phyloP scores from a whole-genome alignment of 2,329 filamentous ascomycete genomes.

The Sclerotiophoma versabilis region DNA sequence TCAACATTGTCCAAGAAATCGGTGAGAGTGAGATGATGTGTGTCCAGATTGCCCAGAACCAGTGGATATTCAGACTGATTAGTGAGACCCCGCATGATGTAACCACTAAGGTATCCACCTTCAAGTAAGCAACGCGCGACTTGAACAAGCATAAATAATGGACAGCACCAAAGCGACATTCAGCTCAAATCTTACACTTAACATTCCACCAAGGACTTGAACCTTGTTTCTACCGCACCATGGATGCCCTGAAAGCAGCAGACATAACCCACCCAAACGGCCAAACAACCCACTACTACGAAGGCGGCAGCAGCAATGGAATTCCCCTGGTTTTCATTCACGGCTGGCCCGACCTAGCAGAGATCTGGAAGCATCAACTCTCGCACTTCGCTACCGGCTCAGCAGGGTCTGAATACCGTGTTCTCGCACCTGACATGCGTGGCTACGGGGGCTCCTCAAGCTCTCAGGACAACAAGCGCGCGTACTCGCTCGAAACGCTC shows the following conservation, averaged over 20 bases:
- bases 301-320: constrained; percentile 29
- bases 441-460: constrained; percentile 41
- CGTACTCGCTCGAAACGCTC: constrained; percentile 42
- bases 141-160: background rate
- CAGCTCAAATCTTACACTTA: background rate
- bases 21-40: background rate
- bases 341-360: constrained; percentile 48
- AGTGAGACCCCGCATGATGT: constrained; percentile 13
- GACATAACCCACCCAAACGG: constrained; percentile 31
- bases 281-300: constrained; percentile 34
- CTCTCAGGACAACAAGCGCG: constrained; percentile 30
- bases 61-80: background rate
- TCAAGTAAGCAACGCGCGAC: background rate
- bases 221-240: background rate
- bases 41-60: background rate
- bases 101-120: constrained; percentile 2
- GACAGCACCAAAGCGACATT: background rate
- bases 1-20: background rate
- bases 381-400: constrained; percentile 37
- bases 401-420: constrained; percentile 37
- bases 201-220: background rate
- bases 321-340: constrained; percentile 37
- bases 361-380: constrained; percentile 47
- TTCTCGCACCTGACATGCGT: constrained; percentile 41
- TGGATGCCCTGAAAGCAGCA: constrained; percentile 24